Base-by-base conservation (phyloP, 164 flowering plant species). In the Magnolia changhungtana region DNA sequence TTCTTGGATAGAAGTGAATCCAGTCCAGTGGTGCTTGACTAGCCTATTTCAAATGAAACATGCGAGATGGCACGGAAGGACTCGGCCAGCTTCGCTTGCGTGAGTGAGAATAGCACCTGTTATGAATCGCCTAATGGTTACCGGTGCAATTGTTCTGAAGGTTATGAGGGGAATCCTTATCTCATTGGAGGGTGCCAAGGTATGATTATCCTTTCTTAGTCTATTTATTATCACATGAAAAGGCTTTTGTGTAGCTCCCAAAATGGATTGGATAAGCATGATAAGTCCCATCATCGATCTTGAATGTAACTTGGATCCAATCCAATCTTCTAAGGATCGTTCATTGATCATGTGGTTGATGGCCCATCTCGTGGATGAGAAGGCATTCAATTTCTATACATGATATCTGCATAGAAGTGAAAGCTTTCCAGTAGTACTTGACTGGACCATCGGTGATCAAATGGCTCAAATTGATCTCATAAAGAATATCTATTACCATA, bases 81-180 rank as follows among this genome's bases (percentile, higher is more conserved):
- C 72, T 4, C 20, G 3, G 8, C 8, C 21, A 61, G 8, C 14
- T 80, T 45, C 19, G 76, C 76, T 1, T 80, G 82, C n/a, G 16
- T 63, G 0, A 18, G 10, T 4, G 18, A 13, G 8, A 69, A 80
- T 14, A 70, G 64, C 18, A 1, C 4, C 11, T 76, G 82, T 2
- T 7, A 4, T 19, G 7, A 77, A 16, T 74, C 77, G 0, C 51
- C 13, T n/a, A 65, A 77, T 2, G 72, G 77, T 1, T 77, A 80
- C 74, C 66, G 51, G 19, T 80, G 82, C 52, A 8, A 27, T 18
- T 80, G 82, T 45, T 31, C 18, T 1, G 1, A 27, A 50, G 82
- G 77, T 18, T 74, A 76, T 19, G 8, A 65, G 7, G 82, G 82
- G 37, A 80, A 80, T 7, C 82, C 82, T 21, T 80, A 80, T 70